These are phyloP conservation scores for Mycena indigotica DNA, from an alignment of 768 basidiomycete genomes.

Conservation along the genomic window DNA sequence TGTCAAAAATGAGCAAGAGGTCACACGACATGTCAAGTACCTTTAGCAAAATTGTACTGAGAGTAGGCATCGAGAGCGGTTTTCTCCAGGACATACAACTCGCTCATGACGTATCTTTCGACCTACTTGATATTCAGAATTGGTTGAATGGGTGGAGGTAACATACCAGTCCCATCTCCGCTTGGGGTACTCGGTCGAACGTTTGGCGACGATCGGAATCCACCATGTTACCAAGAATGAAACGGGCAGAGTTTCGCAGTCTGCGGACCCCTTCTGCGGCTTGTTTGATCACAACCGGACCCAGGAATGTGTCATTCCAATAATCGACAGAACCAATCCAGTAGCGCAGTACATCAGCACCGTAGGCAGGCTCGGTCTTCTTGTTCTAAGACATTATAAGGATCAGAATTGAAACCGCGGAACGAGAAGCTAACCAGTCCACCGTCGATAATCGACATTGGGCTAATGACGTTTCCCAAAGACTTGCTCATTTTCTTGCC, in stretches of 20 bases:
- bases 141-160: neutral
- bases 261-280: conserved; percentile 77
- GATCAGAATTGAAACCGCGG: conserved; percentile 4
- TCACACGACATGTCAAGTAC: conserved; percentile 38
- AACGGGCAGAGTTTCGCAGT: conserved; percentile 83
- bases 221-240: conserved; percentile 81
- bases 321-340: conserved; percentile 95
- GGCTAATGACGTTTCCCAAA: conserved; percentile 87
- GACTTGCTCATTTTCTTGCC: conserved; percentile 99
- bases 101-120: conserved; percentile 86
- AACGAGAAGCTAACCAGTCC: conserved; percentile 53
- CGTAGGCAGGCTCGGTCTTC: conserved; percentile 77
- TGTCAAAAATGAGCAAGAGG: conserved; percentile 33
- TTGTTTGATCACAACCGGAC: conserved; percentile 74
- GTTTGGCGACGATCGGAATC: conserved; percentile 26
- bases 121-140: conserved; percentile 45
- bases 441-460: conserved; percentile 77
- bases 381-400: conserved; percentile 54
- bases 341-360: conserved; percentile 81
- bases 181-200: conserved; percentile 42
- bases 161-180: conserved; percentile 63
- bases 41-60: conserved; percentile 80
- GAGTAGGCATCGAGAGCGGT: conserved; percentile 69
- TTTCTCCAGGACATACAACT: conserved; percentile 73
- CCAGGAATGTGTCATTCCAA: conserved; percentile 85